Conservation (phyloP, 768 basidiomycete species). For the Hydnomerulius pinastri region DNA sequence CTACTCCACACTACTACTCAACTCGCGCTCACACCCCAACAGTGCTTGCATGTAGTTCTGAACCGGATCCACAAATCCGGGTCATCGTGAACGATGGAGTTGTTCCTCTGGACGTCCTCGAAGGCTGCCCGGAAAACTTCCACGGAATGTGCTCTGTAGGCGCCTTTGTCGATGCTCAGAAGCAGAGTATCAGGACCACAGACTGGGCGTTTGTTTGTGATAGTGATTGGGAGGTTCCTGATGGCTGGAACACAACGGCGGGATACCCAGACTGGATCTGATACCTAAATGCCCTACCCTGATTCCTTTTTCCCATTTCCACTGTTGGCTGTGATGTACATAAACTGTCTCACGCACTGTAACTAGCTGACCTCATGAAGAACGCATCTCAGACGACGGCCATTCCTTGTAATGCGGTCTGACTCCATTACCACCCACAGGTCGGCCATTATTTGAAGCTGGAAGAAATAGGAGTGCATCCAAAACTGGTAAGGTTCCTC, state of each 20-base stretch:
- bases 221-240: slow-evolving; percentile 69
- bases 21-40: slow-evolving; percentile 20
- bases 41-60: slow-evolving; percentile 61
- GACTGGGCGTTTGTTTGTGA: slow-evolving; percentile 74
- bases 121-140: slow-evolving; percentile 66
- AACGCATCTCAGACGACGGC: too few species aligned
- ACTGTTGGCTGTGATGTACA: too few species aligned
- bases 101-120: slow-evolving; percentile 70
- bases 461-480: too few species aligned
- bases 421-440: too few species aligned
- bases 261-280: slow-evolving; percentile 47
- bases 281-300: background rate
- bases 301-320: too few species aligned
- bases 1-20: slow-evolving; percentile 9
- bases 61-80: slow-evolving; percentile 62
- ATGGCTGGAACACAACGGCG: slow-evolving; percentile 73
- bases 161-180: slow-evolving; percentile 68
- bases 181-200: slow-evolving; percentile 58
- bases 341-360: too few species aligned
- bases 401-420: too few species aligned
- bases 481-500: too few species aligned
- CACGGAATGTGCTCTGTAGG: slow-evolving; percentile 78
- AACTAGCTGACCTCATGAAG: too few species aligned
- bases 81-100: slow-evolving; percentile 85
- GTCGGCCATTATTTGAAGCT: too few species aligned